phyloP scores from a whole-genome alignment of 805 yeast species.

The Millerozyma acaciae region DNA sequence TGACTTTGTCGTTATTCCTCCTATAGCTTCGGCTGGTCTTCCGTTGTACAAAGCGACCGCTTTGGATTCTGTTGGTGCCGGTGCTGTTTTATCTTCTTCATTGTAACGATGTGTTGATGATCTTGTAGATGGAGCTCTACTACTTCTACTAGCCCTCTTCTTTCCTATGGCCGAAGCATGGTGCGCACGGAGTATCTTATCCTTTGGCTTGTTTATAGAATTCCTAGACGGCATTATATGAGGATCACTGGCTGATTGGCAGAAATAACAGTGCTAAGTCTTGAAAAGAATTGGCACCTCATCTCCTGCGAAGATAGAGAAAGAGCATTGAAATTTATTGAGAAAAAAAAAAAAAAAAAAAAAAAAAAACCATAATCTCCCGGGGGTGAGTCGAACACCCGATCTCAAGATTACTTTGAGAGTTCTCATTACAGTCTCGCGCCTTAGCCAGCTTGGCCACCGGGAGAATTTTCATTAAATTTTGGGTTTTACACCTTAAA shows the following conservation, averaged over 20 bases:
- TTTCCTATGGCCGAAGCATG: conserved; percentile 49
- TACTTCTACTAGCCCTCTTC: conserved; percentile 53
- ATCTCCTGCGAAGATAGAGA: conserved; percentile 3
- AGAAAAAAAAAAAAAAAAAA: conserved; percentile 14
- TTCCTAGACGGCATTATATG: conserved; percentile 72
- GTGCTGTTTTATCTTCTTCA: conserved; percentile 31
- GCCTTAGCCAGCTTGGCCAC: conserved; percentile 52
- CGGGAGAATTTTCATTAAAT: conserved; percentile 34
- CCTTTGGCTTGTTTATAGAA: conserved; percentile 77
- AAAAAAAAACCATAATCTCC: conserved; percentile 30
- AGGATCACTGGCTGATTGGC: not conserved
- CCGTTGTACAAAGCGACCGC: conserved; percentile 46
- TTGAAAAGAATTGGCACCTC: conserved; percentile 5
- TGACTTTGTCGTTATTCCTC: conserved; percentile 51
- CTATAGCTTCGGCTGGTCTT: conserved; percentile 21
- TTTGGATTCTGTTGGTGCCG: conserved; percentile 41
- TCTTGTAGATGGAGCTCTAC: conserved; percentile 39
- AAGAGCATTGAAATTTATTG: not conserved
- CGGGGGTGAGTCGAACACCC: conserved; percentile 50
- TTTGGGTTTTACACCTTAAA: no score
- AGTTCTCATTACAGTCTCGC: conserved; percentile 42
- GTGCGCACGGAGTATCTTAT: conserved; percentile 46
- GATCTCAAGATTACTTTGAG: conserved; percentile 43
- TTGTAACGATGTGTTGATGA: conserved; percentile 38
- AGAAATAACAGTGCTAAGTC: not conserved